phyloP scores from a whole-genome alignment of 371 early-diverging fungal genomes.

The Coemansia sp. region DNA sequence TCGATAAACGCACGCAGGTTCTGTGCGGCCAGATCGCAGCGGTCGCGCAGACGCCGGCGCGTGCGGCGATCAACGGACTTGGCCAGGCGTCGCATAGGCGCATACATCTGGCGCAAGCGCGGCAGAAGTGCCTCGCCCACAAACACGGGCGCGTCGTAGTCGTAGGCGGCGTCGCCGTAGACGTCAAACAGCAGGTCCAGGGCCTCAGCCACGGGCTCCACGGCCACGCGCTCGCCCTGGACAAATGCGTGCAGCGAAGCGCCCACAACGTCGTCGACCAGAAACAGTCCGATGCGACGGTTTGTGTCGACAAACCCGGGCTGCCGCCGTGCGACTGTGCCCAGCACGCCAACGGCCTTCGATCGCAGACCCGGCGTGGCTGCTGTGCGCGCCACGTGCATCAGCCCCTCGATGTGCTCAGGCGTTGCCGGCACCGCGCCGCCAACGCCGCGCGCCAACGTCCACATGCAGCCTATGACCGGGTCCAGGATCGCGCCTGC shows the following conservation, averaged over 20 bases:
- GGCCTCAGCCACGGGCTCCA: constrained; percentile 59
- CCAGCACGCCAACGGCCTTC: constrained; percentile 73
- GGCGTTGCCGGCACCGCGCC: constrained; percentile 53
- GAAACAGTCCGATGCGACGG: constrained; percentile 70
- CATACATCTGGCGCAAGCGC: constrained; percentile 58
- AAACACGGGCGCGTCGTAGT: constrained; percentile 84
- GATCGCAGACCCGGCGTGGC: constrained; percentile 46
- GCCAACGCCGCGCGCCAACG: constrained; percentile 66
- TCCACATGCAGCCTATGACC: constrained; percentile 73
- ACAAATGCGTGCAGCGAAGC: constrained; percentile 11
- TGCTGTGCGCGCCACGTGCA: constrained; percentile 36
- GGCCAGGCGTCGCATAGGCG: constrained; percentile 51
- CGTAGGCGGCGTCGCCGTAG: constrained; percentile 79
- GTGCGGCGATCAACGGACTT: constrained; percentile 75
- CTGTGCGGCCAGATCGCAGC: constrained; percentile 76
- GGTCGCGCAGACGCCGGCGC: constrained; percentile 65
- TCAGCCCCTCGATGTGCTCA: constrained; percentile 48
- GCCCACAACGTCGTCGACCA: constrained; percentile 51
- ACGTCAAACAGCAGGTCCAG: constrained; percentile 86
- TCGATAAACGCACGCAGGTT: constrained; percentile 83
- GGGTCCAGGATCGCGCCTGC: constrained; percentile 58
- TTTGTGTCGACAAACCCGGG: constrained; percentile 72
- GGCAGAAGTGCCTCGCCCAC: constrained; percentile 65
- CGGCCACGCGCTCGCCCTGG: constrained; percentile 31
- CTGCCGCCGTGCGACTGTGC: constrained; percentile 67